These are phyloP conservation scores for Calocybe cyanea DNA, from an alignment of 768 basidiomycete species.

Conservation along the genomic window DNA sequence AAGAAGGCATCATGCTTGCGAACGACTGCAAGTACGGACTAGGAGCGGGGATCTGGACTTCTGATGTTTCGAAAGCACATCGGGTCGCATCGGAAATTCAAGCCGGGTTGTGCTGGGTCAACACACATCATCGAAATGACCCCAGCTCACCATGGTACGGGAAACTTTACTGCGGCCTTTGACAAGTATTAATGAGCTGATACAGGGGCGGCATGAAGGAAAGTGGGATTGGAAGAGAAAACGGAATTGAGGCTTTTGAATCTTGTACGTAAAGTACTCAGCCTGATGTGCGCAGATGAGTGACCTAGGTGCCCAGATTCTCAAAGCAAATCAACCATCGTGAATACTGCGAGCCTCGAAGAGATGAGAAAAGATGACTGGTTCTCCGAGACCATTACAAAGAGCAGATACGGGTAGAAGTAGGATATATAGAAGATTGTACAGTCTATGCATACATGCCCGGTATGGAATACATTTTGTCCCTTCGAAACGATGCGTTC, in stretches of 20 bases:
- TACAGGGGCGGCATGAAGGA: conserved; percentile 88
- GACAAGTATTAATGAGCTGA: background rate
- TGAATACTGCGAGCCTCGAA: conserved; percentile 64
- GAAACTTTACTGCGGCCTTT: background rate
- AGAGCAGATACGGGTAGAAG: conserved; percentile 61
- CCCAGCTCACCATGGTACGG: conserved; percentile 83
- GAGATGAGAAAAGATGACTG: conserved; percentile 72
- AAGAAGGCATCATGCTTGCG: conserved; percentile 63
- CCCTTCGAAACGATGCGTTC: conserved; percentile 2
- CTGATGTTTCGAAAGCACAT: conserved; percentile 70
- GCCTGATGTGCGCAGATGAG: background rate
- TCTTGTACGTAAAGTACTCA: conserved; percentile 50
- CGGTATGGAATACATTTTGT: conserved; percentile 16
- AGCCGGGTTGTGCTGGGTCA: conserved; percentile 82
- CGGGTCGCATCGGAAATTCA: conserved; percentile 67
- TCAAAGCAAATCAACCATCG: conserved; percentile 78
- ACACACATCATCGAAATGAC: conserved; percentile 87
- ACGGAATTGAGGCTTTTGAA: conserved; percentile 77
- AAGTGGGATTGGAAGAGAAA: conserved; percentile 84
- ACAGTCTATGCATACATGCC: conserved; percentile 12
- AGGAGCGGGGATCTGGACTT: conserved; percentile 80
- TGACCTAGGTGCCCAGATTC: conserved; percentile 53
- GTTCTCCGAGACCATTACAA: conserved; percentile 58
- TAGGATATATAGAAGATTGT: conserved; percentile 6
- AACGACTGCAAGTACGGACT: conserved; percentile 79